phyloP scores from a whole-genome alignment of 176 grass and related monocot genomes.

The Luzula sylvatica region DNA sequence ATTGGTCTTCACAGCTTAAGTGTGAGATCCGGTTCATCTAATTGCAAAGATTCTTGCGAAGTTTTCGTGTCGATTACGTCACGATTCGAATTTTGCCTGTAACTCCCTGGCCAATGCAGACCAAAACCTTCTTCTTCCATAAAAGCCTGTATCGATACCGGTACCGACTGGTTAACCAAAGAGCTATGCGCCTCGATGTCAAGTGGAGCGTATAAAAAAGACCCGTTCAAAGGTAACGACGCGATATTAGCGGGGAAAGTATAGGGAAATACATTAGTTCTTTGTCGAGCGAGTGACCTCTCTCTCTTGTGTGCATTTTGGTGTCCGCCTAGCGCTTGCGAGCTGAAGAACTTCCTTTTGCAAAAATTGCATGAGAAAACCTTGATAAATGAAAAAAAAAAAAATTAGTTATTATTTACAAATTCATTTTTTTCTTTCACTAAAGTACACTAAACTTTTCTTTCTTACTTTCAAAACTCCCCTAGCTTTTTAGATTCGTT shows the following conservation, averaged over 20 bases:
- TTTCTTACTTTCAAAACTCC: too few species aligned
- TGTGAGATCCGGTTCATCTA: slow-evolving; percentile 33
- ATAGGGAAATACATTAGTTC: slow-evolving; percentile 19
- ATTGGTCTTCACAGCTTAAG: slow-evolving; percentile 17
- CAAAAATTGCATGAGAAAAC: slow-evolving; percentile 41
- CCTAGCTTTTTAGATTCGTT: too few species aligned
- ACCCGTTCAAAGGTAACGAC: slow-evolving; percentile 28
- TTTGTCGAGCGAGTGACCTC: slow-evolving; percentile 20
- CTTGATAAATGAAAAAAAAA: neutral
- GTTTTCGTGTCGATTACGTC: neutral
- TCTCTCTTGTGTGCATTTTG: slow-evolving; percentile 41
- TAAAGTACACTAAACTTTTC: too few species aligned
- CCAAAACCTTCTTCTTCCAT: slow-evolving; percentile 26
- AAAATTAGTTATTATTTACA: too few species aligned
- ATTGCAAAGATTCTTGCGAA: neutral
- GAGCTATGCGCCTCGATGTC: slow-evolving; percentile 33
- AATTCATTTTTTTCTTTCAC: too few species aligned
- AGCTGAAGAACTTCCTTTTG: slow-evolving; percentile 38
- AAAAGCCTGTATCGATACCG: slow-evolving; percentile 8
- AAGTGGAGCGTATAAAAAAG: slow-evolving; percentile 13
- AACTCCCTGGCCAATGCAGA: slow-evolving; percentile 28
- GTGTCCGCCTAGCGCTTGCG: slow-evolving; percentile 33
- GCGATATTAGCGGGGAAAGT: slow-evolving; percentile 22
- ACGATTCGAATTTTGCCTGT: slow-evolving; percentile 3
- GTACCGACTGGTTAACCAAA: slow-evolving; percentile 1